Evolutionary conservation across 2,329 filamentous ascomycete species (phyloP).

Genomic region (Teratosphaeria destructans): DNA sequence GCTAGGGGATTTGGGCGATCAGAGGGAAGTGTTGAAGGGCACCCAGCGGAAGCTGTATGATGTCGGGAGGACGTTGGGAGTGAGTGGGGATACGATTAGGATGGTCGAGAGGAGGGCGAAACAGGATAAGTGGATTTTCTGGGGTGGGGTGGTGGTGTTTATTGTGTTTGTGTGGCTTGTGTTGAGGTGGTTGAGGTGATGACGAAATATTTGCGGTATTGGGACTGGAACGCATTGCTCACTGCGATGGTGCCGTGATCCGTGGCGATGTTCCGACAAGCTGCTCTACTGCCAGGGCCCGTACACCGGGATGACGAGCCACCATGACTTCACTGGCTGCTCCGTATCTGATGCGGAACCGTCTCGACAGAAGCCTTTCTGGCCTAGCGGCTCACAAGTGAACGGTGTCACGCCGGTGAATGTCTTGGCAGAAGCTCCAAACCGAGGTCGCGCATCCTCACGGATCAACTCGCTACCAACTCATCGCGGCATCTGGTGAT

Average conservation of each 20-base stretch:
- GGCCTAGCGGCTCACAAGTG: neutral
- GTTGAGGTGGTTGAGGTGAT: constrained; percentile 56
- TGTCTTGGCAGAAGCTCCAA: neutral
- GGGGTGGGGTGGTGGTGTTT: constrained; percentile 74
- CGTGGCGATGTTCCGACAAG: neutral
- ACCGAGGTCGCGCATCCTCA: neutral
- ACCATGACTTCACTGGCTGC: no score
- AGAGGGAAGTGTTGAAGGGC: constrained; percentile 88
- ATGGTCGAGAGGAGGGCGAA: constrained; percentile 88
- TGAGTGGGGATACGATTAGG: constrained; percentile 91
- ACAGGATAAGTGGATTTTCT: constrained; percentile 98
- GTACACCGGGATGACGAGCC: no score
- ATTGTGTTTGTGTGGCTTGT: constrained; percentile 88
- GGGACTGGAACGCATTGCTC: neutral
- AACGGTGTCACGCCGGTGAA: neutral
- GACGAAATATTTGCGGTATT: neutral
- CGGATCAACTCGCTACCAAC: neutral
- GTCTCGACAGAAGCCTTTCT: neutral
- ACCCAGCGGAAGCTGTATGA: constrained; percentile 86
- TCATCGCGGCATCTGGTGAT: neutral
- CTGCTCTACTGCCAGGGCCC: no score
- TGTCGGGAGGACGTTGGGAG: constrained; percentile 84
- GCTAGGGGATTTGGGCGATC: constrained; percentile 74
- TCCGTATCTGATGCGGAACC: no score
- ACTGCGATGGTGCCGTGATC: neutral